Conservation (phyloP, 129 eudicot genomes). For the Logfia minima region DNA sequence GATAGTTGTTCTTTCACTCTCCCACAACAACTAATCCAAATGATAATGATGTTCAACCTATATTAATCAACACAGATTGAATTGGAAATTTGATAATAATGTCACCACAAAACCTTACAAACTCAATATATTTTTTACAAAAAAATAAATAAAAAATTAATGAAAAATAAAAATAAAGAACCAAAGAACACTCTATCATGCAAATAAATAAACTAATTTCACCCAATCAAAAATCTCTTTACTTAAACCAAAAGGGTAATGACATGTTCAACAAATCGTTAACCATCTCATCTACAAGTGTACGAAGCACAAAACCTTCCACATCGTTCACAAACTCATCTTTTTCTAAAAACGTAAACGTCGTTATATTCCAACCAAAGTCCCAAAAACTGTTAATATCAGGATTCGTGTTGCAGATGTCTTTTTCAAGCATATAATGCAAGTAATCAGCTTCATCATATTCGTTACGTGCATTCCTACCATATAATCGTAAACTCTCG, state of each 20-base stretch:
- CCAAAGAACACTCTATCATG: constrained; percentile 6
- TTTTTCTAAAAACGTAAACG: constrained; percentile 47
- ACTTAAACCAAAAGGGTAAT: constrained; percentile 24
- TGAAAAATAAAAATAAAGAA: no score
- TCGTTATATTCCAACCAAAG: constrained; percentile 58
- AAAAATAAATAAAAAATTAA: not conserved
- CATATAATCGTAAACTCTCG: constrained; percentile 47
- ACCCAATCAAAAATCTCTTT: not conserved
- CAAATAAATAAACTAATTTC: constrained; percentile 31
- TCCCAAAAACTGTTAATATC: constrained; percentile 79
- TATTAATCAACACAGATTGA: not conserved
- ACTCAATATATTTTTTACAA: constrained; percentile 3
- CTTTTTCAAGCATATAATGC: constrained; percentile 69
- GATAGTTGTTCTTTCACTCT: no score
- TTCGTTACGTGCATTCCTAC: constrained; percentile 42
- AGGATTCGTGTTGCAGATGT: constrained; percentile 42
- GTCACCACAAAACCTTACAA: constrained; percentile 6
- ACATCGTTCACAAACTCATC: constrained; percentile 64
- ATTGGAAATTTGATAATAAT: not conserved
- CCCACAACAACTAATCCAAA: not conserved
- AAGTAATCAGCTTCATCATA: constrained; percentile 53
- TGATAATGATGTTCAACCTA: not conserved
- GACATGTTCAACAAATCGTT: constrained; percentile 38
- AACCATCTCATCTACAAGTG: constrained; percentile 63
- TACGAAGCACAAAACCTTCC: constrained; percentile 57